phyloP scores from a whole-genome alignment of 2,329 filamentous ascomycete species.

The Trichophyton mentagrophytes region DNA sequence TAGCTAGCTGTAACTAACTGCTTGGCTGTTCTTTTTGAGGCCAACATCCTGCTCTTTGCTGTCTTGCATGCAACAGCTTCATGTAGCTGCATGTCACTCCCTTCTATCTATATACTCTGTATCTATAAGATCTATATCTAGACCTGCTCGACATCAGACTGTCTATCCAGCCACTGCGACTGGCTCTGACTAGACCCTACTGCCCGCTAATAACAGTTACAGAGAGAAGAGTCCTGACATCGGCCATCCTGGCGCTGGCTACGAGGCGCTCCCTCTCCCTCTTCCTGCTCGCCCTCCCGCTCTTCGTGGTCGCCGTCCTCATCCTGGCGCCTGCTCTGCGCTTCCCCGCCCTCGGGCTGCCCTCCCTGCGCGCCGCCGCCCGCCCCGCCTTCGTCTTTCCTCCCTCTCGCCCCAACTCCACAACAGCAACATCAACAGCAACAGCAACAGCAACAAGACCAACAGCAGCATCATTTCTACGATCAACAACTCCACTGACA shows the following conservation, averaged over 20 bases:
- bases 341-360: conserved; percentile 26
- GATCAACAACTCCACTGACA: not conserved
- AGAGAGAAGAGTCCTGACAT: not conserved
- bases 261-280: not conserved
- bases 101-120: no score
- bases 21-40: no score
- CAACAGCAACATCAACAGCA: conserved; percentile 12
- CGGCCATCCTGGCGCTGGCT: conserved; percentile 8
- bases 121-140: no score
- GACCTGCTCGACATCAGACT: no score
- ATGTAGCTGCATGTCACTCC: no score
- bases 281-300: conserved; percentile 14
- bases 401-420: conserved; percentile 10
- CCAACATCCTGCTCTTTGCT: no score
- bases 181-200: no score
- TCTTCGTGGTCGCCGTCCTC: conserved; percentile 27
- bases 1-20: no score
- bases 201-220: not conserved
- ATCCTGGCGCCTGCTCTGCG: conserved; percentile 37
- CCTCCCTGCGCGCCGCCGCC: conserved; percentile 29
- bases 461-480: no score
- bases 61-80: no score
- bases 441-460: not conserved
- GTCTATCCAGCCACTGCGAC: no score
- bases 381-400: not conserved